Conservation (phyloP, 2,329 filamentous ascomycete species). For the Waltergamsia citrina region DNA sequence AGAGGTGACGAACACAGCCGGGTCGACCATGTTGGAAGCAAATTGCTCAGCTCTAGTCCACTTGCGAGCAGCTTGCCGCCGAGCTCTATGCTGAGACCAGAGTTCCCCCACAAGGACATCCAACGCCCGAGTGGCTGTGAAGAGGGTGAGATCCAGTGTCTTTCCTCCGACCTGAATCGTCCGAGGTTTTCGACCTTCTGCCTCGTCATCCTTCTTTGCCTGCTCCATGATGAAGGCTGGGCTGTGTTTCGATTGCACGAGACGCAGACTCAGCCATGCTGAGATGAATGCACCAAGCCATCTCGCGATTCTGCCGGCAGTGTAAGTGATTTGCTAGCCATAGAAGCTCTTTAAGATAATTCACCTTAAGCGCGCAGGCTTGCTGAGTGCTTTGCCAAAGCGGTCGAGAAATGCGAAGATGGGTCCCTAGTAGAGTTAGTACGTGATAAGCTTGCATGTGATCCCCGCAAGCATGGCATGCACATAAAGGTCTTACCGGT, state of each 20-base stretch:
- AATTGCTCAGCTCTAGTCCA: slow-evolving; percentile 34
- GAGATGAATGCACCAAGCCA: slow-evolving; percentile 51
- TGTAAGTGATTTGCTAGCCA: slow-evolving; percentile 1
- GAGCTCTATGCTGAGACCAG: slow-evolving; percentile 44
- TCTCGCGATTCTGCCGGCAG: slow-evolving; percentile 38
- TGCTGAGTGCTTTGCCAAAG: neutral
- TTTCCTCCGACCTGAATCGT: slow-evolving; percentile 44
- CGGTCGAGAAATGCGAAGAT: neutral
- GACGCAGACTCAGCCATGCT: slow-evolving; percentile 44
- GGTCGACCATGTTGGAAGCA: slow-evolving; percentile 41
- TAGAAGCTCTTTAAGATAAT: neutral
- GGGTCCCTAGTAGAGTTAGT: neutral
- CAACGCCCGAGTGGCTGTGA: slow-evolving; percentile 60
- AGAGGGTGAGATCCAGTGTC: slow-evolving; percentile 77
- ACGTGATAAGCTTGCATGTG: neutral
- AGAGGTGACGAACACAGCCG: slow-evolving; percentile 61
- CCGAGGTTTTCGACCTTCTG: neutral
- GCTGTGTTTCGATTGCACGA: slow-evolving; percentile 47
- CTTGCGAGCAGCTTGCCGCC: slow-evolving; percentile 30
- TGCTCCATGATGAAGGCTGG: slow-evolving; percentile 10
- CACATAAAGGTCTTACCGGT: slow-evolving; percentile 41
- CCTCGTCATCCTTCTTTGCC: neutral
- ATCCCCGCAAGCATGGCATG: neutral
- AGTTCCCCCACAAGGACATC: slow-evolving; percentile 60
- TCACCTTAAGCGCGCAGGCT: neutral